Base-by-base conservation (phyloP, 78 protist species). In the Polysphondylium violaceum region DNA sequence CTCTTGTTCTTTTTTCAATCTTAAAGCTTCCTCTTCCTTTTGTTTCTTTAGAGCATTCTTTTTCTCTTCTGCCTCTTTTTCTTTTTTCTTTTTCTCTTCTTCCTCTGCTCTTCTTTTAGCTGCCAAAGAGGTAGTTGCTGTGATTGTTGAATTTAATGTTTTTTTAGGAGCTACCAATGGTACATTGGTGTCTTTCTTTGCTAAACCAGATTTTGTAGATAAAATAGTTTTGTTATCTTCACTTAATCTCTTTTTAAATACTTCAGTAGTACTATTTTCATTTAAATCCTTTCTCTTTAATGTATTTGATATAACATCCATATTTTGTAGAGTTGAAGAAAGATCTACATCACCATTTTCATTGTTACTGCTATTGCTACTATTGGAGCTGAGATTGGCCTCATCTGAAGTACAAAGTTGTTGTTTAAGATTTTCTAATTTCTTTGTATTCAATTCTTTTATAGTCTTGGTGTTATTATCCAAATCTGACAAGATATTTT, bases 201-300 rank as follows among this genome's bases (percentile, higher is more conserved):
- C 25, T 68, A n/a, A n/a, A n/a, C n/a, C n/a, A n/a, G 76, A 44
- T 68, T 41, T 68, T 43, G 76, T 33, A 25, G 76, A 27, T n/a
- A 25, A 14, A 9, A 65, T 38, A 29, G 73, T 65, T 16, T 44
- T 65, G 19, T 38, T 65, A 65, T 65, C 73, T 38, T 65, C 73
- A 65, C 73, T 65, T 65, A 65, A n/a, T 38, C 73, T 65, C 21
- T 65, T 65, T 23, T 65, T 65, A 36, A 65, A n/a, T n/a, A n/a
- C n/a, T n/a, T n/a, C n/a, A n/a, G n/a, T n/a, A n/a, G n/a, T n/a
- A n/a, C n/a, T n/a, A n/a, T n/a, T n/a, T n/a, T n/a, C n/a, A n/a
- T n/a, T n/a, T n/a, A n/a, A n/a, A 65, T 65, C 40, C 73, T 65
- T 65, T 65, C 73, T 65, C 31, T 65, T 65, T 38, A 65, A 65